These are phyloP conservation scores for Colletotrichum trifolii DNA, from an alignment of 2,329 filamentous ascomycete species.

Conservation along the genomic window DNA sequence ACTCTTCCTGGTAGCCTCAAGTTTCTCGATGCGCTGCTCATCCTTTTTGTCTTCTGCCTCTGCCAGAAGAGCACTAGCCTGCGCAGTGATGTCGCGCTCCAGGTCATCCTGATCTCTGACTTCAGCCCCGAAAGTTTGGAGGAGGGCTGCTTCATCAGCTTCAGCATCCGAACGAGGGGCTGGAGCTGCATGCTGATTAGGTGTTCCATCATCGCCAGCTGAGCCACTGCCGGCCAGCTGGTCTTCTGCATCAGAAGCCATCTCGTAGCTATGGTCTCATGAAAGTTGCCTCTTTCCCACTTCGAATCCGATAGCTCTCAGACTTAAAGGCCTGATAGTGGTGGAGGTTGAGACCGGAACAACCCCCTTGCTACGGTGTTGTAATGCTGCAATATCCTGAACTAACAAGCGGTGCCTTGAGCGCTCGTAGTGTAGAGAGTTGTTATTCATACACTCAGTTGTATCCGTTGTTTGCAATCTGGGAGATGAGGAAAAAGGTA, in stretches of 20 bases:
- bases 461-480: no score
- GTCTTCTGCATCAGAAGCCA: slow-evolving; percentile 2
- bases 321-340: no score
- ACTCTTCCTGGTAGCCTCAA: slow-evolving; percentile 65
- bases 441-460: no score
- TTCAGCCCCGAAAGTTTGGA: slow-evolving; percentile 47
- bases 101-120: slow-evolving; percentile 90
- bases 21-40: slow-evolving; percentile 69
- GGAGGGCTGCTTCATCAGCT: slow-evolving; percentile 22
- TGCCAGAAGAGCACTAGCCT: slow-evolving; percentile 69
- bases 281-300: no score
- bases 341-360: no score
- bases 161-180: not conserved
- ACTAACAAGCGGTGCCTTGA: no score
- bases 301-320: not conserved
- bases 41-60: slow-evolving; percentile 73
- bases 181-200: not conserved
- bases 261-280: not conserved
- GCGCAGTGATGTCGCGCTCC: slow-evolving; percentile 82
- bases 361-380: no score
- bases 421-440: no score
- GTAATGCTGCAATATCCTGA: no score
- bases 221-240: not conserved
- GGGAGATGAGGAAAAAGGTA: no score
- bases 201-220: not conserved